Base-by-base conservation (phyloP, 1,284 basidiomycete species). In the Jaminaea rosea region DNA sequence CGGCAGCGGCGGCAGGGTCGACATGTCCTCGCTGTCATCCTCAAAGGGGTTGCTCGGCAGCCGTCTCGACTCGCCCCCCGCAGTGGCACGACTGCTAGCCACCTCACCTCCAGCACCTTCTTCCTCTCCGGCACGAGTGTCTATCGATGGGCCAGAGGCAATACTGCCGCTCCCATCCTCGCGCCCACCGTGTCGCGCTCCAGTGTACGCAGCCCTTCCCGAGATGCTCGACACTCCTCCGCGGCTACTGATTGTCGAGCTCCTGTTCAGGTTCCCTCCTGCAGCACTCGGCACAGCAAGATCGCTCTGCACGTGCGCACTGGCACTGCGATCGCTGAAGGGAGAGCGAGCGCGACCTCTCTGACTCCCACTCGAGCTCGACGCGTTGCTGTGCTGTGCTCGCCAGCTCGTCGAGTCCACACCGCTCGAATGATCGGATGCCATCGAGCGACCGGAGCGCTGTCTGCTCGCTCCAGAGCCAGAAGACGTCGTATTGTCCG, bases 51-150 rank as follows among this genome's bases (percentile, higher is more conserved):
- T 32, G 9, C 31, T 44, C 23, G 23, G 23, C 42, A 19, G 42
- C 9, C 23, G 26, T 15, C 19, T 10, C 23, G 42, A 11, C 23
- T 39, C 47, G 9, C 47, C 63, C 4, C 56, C 59, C 21, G 54
- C 52, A 1, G 62, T 62, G 3, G 61, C 63, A 1, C 50, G 44
- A 41, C 56, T 58, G 36, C 63, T 65, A 19, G 44, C 26, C 11
- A 52, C 45, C 6, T 61, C 56, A 4, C 29, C 47, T n/a, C 46
- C 50, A 17, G 41, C 42, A 1, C n/a, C 29, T n/a, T 44, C 47
- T 4, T 17, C 47, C 7, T 53, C 58, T 23, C 45, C 49, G 29
- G 32, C 50, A 11, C 49, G 49, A 6, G 44, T 42, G 26, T 28
- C 23, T 37, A 46, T 17, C 19, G 50, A 44, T n/a, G 32, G 15